Base-by-base conservation (phyloP, 768 basidiomycete genomes). In the Gloeopeniophorella convolvens region DNA sequence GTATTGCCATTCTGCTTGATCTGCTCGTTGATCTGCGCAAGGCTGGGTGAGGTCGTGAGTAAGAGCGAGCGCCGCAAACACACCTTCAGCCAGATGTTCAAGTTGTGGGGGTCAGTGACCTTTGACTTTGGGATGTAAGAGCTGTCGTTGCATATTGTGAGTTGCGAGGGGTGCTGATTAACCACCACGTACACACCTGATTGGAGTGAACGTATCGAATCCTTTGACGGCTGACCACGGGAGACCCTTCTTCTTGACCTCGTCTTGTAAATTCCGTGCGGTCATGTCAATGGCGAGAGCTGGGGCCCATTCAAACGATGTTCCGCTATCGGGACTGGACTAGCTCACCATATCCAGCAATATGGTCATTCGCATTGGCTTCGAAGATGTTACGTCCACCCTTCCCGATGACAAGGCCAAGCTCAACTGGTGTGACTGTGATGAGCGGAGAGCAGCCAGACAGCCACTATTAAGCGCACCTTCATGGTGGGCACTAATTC, bases 221-320 rank as follows among this genome's bases (percentile, higher is more conserved):
- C 95, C 95, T 67, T 99, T 98, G 2, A 85, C 89, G 10, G 93
- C 77, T n/a, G 85, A 82, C 96, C 96, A 99, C 1, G 96, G 96
- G n/a, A 98, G 75, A 9, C 96, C 91, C 42, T 82, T 83, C 62
- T 85, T 88, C 72, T 95, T 95, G 42, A 89, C 89, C 41, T 81
- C 82, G 48, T 96, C 88, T 66, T 99, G 96, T 63, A 97, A 70
- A 69, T 98, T 98, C 12, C 96, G 79, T 6, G 86, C 96, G 1
- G 96, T 98, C 85, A 97, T 88, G 63, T 98, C 95, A 46, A 97
- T 86, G 3, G 91, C 91, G 54, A 98, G 72, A 41, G 92, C 93
- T 96, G 48, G 8, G 12, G 15, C 30, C 20, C 20, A 20, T 32
- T 21, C 11, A 48, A 11, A 27, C 2, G 1, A 27, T 39, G 13